These are phyloP conservation scores for Wickerhamomyces ciferrii DNA, from an alignment of 805 yeast genomes.

Conservation along the genomic window DNA sequence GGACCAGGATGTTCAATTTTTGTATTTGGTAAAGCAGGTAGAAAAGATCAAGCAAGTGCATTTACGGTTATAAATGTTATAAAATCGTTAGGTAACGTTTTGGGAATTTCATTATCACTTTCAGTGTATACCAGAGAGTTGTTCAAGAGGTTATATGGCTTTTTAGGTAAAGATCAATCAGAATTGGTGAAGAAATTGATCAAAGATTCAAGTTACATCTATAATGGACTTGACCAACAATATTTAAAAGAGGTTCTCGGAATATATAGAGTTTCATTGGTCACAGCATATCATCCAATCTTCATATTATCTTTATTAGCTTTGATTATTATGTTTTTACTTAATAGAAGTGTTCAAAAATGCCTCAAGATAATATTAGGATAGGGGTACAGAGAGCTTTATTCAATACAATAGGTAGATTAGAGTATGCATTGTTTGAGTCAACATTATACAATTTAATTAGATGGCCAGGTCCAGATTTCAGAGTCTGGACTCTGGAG, in stretches of 20 bases:
- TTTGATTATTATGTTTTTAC: constrained; percentile 8
- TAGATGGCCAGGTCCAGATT: no score
- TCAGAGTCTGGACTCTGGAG: no score
- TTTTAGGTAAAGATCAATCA: constrained; percentile 10
- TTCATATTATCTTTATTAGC: constrained; percentile 8
- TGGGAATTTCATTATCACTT: constrained; percentile 36
- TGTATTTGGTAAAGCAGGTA: constrained; percentile 37
- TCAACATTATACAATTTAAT: no score
- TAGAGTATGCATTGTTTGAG: no score
- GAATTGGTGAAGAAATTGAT: constrained; percentile 7
- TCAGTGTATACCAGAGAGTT: constrained; percentile 27
- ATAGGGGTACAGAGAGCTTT: no score
- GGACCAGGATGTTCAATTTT: constrained; percentile 32
- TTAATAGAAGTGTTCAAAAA: constrained; percentile 6
- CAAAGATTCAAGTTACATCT: constrained; percentile 11
- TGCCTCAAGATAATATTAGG: no score
- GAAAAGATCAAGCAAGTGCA: constrained; percentile 36
- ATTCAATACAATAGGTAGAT: no score
- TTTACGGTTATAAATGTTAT: constrained; percentile 41
- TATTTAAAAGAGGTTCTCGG: constrained; percentile 7
- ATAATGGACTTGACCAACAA: constrained; percentile 9
- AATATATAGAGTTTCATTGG: constrained; percentile 10
- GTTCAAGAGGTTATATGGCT: constrained; percentile 20
- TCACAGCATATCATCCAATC: constrained; percentile 11
- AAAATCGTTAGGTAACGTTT: constrained; percentile 37